Conservation (phyloP, 2,329 filamentous ascomycete species). For the Aspergillus ibericus region DNA sequence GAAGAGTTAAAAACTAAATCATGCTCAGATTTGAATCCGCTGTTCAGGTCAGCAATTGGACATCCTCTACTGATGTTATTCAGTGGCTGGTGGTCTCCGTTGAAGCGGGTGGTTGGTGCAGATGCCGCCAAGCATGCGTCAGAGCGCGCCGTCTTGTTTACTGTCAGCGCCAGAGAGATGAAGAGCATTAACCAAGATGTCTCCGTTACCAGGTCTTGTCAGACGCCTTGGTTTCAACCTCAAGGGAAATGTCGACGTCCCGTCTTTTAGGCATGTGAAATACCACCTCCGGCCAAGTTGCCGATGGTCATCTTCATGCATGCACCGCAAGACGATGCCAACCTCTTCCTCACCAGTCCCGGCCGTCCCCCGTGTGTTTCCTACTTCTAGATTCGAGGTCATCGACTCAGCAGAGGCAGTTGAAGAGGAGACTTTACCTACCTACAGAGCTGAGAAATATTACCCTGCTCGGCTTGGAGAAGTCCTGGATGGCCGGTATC, state of each 20-base stretch:
- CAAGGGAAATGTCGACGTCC: not conserved
- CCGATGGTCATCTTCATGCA: not conserved
- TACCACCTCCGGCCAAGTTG: not conserved
- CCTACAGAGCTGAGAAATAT: constrained; percentile 18
- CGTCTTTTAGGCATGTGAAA: not conserved
- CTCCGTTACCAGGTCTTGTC: not conserved
- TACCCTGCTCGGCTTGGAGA: constrained; percentile 26
- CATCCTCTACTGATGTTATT: too few relatives aligned
- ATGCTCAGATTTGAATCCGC: too few relatives aligned
- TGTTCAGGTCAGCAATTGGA: too few relatives aligned
- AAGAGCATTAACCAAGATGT: not conserved
- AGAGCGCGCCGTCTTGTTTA: not conserved
- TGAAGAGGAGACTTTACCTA: constrained; percentile 22
- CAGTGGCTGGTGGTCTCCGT: too few relatives aligned
- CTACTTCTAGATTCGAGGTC: not conserved
- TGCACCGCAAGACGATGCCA: not conserved
- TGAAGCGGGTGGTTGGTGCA: not conserved
- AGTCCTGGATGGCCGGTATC: constrained; percentile 24
- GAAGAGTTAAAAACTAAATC: too few relatives aligned
- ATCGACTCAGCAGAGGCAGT: not conserved
- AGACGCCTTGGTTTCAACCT: not conserved
- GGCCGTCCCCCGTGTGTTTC: not conserved
- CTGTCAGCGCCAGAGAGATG: not conserved
- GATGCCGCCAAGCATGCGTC: not conserved
- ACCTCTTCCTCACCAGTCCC: not conserved